Evolutionary conservation across 1,284 basidiomycete species (phyloP), one percentile per base, ranked within the genome.

Genomic region (Cerrena zonata): DNA sequence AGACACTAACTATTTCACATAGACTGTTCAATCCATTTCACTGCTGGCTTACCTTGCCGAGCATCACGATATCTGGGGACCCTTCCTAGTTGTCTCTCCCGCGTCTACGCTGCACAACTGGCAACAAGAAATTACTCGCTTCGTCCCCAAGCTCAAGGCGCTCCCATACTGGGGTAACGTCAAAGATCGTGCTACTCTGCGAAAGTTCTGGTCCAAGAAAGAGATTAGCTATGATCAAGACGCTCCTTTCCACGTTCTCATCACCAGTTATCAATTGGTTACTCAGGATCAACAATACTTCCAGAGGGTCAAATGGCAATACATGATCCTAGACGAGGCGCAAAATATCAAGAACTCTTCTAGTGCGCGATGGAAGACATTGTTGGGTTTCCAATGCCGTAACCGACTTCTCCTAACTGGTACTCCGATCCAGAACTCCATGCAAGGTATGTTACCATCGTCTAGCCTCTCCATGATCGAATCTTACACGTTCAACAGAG

Each of bases 261-360:
- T 99, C 56, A 99, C 96, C 7, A 95, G 91, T 63, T 99, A 99
- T 70, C 94, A 98, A 66, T 73, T 99, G 61, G 94, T 91, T 55
- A 94, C 94, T 7, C 90, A 91, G 73, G 96, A 99, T 67, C 94
- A 97, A 63, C 94, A 97, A 65, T 98, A 99, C 71, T 97, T 99
- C 69, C 91, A 96, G 66, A 82, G 90, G 34, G 87, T 99, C 61
- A 96, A 94, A 65, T 99, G 96, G 96, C 96, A 99, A 72, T 99
- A 99, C 67, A 99, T 99, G 96, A 85, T 99, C 52, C 78, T 99
- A 12, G 96, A 99, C 64, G 96, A 99, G 70, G 96, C 96, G 10
- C 96, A 99, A 70, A 98, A 98, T 53, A 99, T 99, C 79, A 99
- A 99, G 77, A 96, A 94, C 61, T 94, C 95, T 11, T 85, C 88